Evolutionary conservation across 2,329 filamentous ascomycete species (phyloP).

Genomic region (Colletotrichum simmondsii): DNA sequence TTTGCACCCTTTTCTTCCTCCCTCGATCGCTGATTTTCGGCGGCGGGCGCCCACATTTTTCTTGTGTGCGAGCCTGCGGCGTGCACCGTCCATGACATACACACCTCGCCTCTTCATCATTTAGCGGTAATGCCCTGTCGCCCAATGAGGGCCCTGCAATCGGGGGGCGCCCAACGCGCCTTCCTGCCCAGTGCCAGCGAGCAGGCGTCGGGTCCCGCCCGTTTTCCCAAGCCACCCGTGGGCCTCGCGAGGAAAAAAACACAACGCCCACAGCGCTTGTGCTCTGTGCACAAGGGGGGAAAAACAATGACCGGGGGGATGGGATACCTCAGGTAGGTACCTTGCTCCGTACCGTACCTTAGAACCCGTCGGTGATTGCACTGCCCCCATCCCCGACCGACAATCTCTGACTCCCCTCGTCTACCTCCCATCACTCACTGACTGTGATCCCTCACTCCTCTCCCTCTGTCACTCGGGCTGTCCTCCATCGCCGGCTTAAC

Average conservation of each 20-base stretch:
- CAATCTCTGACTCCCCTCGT: not conserved
- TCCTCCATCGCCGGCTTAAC: not conserved
- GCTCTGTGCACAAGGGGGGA: not conserved
- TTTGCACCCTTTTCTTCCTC: not conserved
- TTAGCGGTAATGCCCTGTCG: constrained; percentile 21
- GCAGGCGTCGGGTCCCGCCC: not conserved
- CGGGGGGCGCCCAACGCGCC: not conserved
- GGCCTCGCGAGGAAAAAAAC: not conserved
- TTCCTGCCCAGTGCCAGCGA: not conserved
- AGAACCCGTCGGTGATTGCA: not conserved
- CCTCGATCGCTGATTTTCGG: not conserved
- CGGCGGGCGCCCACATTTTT: constrained; percentile 29
- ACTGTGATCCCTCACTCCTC: not conserved
- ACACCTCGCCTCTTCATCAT: constrained; percentile 2
- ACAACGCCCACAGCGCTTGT: not conserved
- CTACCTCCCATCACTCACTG: too few relatives aligned
- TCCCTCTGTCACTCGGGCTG: not conserved
- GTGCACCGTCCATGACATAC: not conserved
- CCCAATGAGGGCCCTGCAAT: constrained; percentile 31
- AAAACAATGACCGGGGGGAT: constrained; percentile 11
- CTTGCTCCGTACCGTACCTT: too few relatives aligned
- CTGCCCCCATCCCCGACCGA: not conserved
- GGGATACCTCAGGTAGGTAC: not conserved
- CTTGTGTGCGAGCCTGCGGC: not conserved
- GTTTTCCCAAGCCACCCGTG: not conserved